A percentile compares a stretch with the other conserved stretches of the same genome.
Evolutionary conservation across 352 stramenopile species (phyloP).

Genomic region (Proteromonas lacertae): DNA sequence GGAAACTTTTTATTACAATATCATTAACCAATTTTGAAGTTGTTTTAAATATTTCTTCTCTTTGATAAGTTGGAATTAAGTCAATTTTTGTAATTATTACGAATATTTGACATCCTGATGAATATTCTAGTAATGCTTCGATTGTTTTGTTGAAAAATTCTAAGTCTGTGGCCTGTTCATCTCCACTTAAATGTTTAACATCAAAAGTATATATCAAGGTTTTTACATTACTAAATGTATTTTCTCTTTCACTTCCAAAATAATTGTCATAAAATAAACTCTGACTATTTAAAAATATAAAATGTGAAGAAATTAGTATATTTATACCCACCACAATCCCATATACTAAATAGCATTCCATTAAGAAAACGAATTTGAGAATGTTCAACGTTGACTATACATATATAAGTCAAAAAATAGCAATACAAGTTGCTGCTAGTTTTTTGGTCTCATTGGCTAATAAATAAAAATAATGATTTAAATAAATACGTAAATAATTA

Average conservation of each 20-base stretch:
- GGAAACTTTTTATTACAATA: background rate
- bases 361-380: slow-evolving; percentile 72
- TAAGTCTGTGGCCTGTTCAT: slow-evolving; percentile 67
- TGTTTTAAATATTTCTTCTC: slow-evolving; percentile 62
- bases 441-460: background rate
- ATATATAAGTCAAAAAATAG: background rate
- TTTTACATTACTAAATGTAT: slow-evolving; percentile 93
- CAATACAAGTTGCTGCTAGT: background rate
- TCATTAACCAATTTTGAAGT: slow-evolving; percentile 61
- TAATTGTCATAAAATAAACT: slow-evolving; percentile 96
- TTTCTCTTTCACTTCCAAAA: slow-evolving; percentile 89
- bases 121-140: slow-evolving; percentile 90
- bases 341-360: slow-evolving; percentile 91
- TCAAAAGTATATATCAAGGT: slow-evolving; percentile 16
- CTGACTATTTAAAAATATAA: too few relatives aligned
- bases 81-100: slow-evolving; percentile 99
- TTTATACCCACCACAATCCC: slow-evolving; percentile 97
- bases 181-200: slow-evolving; percentile 63
- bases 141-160: slow-evolving; percentile 79
- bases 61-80: slow-evolving; percentile 39
- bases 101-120: slow-evolving; percentile 86
- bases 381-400: slow-evolving; percentile 46
- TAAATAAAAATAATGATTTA: background rate
- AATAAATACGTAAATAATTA: slow-evolving; percentile 62
- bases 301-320: too few relatives aligned